phyloP scores from a whole-genome alignment of 176 grass and related monocot species.

The Oryza brachyantha region DNA sequence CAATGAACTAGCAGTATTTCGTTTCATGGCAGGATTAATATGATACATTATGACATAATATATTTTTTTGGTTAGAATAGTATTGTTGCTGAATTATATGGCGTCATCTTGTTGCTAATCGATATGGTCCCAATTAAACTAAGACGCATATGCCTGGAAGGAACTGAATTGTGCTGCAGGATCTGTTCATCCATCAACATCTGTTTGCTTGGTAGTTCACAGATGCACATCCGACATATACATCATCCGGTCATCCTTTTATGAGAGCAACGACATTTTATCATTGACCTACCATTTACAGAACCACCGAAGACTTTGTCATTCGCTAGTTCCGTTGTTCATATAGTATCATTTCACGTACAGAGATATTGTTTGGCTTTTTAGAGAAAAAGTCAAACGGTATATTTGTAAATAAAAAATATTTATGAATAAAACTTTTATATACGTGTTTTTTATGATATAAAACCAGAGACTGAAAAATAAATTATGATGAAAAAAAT shows the following conservation, averaged over 20 bases:
- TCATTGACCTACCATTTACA: not conserved
- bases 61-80: too few relatives aligned
- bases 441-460: too few relatives aligned
- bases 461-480: too few relatives aligned
- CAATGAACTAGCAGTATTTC: too few relatives aligned
- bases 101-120: not conserved
- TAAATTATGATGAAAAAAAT: too few relatives aligned
- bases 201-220: not conserved
- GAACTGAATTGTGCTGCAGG: not conserved
- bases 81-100: not conserved
- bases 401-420: too few relatives aligned
- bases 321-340: not conserved
- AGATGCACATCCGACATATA: not conserved
- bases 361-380: too few relatives aligned
- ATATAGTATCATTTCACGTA: not conserved
- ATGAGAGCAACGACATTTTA: not conserved
- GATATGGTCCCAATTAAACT: not conserved
- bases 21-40: too few relatives aligned
- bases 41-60: too few relatives aligned
- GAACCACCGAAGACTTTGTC: not conserved
- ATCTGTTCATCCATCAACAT: not conserved
- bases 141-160: not conserved
- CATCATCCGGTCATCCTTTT: not conserved
- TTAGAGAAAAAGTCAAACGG: too few relatives aligned
- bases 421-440: too few relatives aligned